A percentile compares a stretch with the other conserved stretches of the same genome.
phyloP scores from a whole-genome alignment of 2,329 filamentous ascomycete species.

The Trichoderma hamatum region DNA sequence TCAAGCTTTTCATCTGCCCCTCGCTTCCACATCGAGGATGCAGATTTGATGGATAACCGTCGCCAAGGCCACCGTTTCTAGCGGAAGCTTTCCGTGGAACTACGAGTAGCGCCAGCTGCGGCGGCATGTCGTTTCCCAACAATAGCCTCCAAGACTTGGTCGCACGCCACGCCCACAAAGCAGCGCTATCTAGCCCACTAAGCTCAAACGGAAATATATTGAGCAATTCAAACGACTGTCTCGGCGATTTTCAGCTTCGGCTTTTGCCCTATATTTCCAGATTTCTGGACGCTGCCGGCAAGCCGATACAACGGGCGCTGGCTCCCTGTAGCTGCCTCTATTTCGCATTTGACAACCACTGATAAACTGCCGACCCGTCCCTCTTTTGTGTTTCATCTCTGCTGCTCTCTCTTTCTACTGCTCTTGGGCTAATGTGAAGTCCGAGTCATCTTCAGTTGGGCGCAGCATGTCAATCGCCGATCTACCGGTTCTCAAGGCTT shows the following conservation, averaged over 20 bases:
- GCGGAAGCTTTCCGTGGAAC: neutral
- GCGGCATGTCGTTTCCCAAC: neutral
- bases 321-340: neutral
- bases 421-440: neutral
- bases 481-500: neutral
- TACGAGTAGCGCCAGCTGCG: neutral
- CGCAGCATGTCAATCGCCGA: neutral
- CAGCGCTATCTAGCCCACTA: neutral
- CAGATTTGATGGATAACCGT: neutral
- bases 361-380: neutral
- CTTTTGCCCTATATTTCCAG: neutral
- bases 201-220: neutral
- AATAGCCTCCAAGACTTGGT: neutral
- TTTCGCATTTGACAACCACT: neutral
- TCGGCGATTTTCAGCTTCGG: constrained; percentile 5
- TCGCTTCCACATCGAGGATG: neutral
- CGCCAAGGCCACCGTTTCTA: neutral
- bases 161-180: neutral
- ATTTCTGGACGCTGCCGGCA: neutral
- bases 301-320: neutral
- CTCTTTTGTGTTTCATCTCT: neutral
- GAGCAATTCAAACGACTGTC: constrained; percentile 1
- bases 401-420: neutral
- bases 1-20: neutral
- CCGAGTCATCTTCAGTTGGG: neutral